phyloP scores from a whole-genome alignment of 768 basidiomycete genomes.

The Trametopsis cervina region DNA sequence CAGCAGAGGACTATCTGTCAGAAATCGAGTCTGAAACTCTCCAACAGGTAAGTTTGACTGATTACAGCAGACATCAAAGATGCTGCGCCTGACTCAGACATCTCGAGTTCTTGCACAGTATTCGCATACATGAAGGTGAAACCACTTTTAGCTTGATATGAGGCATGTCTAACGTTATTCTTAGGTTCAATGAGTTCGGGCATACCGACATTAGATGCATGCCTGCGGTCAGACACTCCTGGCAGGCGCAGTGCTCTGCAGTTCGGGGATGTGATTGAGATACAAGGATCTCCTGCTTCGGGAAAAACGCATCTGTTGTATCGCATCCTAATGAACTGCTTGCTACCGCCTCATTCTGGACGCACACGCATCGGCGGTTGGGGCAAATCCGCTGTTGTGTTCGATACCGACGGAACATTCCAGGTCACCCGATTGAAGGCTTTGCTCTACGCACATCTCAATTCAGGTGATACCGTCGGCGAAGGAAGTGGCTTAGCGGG shows the following conservation, averaged over 20 bases:
- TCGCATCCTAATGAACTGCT: slow-evolving; percentile 50
- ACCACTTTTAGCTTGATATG: no score
- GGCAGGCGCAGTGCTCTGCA: slow-evolving; percentile 24
- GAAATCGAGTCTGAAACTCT: slow-evolving; percentile 30
- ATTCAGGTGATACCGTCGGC: background rate
- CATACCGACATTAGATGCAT: slow-evolving; percentile 29
- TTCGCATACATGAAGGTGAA: background rate
- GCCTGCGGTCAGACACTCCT: slow-evolving; percentile 7
- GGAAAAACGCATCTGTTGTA: slow-evolving; percentile 81
- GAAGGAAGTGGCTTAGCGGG: no score
- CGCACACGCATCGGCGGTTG: slow-evolving; percentile 44
- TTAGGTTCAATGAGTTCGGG: slow-evolving; percentile 19
- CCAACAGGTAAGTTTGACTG: slow-evolving; percentile 26
- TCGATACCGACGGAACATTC: slow-evolving; percentile 68
- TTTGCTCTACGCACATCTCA: slow-evolving; percentile 32
- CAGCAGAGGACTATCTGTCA: slow-evolving; percentile 23
- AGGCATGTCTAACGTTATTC: no score
- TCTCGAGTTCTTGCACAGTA: background rate
- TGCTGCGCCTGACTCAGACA: background rate
- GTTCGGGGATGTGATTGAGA: slow-evolving; percentile 62
- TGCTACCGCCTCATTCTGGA: slow-evolving; percentile 38
- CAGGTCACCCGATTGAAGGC: slow-evolving; percentile 45
- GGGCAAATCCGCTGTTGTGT: slow-evolving; percentile 56
- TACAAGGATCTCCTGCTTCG: slow-evolving; percentile 67
- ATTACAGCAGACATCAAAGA: background rate